phyloP scores from a whole-genome alignment of 495 filamentous ascomycete genomes.

The Amorphotheca resinae region DNA sequence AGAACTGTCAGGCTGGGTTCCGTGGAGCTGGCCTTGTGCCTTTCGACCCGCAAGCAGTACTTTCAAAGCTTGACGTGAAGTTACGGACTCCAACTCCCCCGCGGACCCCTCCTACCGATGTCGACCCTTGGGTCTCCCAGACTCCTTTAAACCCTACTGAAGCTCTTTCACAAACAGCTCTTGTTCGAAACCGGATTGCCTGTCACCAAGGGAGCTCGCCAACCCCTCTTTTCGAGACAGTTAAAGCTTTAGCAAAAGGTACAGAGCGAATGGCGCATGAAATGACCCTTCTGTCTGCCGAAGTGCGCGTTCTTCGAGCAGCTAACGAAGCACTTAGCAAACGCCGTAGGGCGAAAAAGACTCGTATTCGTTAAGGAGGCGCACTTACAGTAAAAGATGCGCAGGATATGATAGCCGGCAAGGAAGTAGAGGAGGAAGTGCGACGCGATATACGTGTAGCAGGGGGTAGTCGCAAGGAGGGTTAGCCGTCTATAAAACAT shows the following conservation, averaged over 20 bases:
- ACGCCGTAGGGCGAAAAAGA: constrained; percentile 19
- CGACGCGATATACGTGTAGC: background rate
- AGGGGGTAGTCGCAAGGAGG: background rate
- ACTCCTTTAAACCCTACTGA: constrained; percentile 14
- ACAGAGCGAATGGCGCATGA: constrained; percentile 6
- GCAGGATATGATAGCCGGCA: constrained; percentile 10
- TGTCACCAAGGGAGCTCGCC: constrained; percentile 18
- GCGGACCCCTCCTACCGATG: constrained; percentile 11
- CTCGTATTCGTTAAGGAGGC: constrained; percentile 9
- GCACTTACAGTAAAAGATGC: constrained; percentile 15
- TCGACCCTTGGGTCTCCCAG: constrained; percentile 16
- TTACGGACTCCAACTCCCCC: constrained; percentile 13
- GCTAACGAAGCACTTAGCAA: constrained; percentile 18
- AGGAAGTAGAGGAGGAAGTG: constrained; percentile 4
- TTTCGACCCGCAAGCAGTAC: constrained; percentile 9
- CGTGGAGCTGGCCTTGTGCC: constrained; percentile 12
- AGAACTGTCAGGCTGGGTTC: constrained; percentile 10
- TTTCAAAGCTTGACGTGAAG: constrained; percentile 16
- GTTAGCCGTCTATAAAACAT: background rate
- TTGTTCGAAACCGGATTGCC: constrained; percentile 11
- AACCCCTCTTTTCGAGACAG: constrained; percentile 12
- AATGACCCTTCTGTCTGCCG: constrained; percentile 9
- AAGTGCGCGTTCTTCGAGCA: constrained; percentile 11
- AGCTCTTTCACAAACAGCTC: constrained; percentile 9
- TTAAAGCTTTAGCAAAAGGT: constrained; percentile 12